Evolutionary conservation across 2,329 filamentous ascomycete species (phyloP).

Genomic region (Talaromyces sp.): DNA sequence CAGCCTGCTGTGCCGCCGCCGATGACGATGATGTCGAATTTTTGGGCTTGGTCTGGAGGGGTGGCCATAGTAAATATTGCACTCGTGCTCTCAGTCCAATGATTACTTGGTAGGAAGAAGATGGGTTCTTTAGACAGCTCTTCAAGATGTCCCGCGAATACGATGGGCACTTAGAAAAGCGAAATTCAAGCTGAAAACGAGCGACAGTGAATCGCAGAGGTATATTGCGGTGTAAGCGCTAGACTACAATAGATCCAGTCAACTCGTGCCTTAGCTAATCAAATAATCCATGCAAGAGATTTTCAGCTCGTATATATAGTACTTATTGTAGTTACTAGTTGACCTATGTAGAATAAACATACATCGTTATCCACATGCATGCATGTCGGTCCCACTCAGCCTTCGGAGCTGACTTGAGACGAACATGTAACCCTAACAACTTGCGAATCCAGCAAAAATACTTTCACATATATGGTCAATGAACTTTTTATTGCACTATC

Average conservation of each 20-base stretch:
- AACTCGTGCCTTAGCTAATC: neutral
- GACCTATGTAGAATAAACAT: too few relatives aligned
- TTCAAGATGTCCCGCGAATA: neutral
- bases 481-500: neutral
- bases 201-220: neutral
- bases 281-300: neutral
- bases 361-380: neutral
- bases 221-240: neutral
- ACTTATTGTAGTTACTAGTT: too few relatives aligned
- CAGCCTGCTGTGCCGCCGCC: constrained; percentile 83
- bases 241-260: neutral
- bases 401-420: too few relatives aligned
- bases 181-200: neutral
- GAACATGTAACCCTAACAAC: neutral
- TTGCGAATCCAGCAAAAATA: neutral
- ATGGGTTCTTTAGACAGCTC: too few relatives aligned
- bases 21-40: constrained; percentile 60
- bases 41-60: neutral
- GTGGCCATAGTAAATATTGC: neutral
- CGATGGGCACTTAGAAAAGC: neutral
- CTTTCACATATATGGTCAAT: neutral
- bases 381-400: neutral
- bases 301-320: neutral
- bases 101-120: neutral
- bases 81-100: neutral